Evolutionary conservation across 2,329 filamentous ascomycete genomes (phyloP), one percentile per base, ranked within the genome.

Genomic region (Colletotrichum orchidophilum): DNA sequence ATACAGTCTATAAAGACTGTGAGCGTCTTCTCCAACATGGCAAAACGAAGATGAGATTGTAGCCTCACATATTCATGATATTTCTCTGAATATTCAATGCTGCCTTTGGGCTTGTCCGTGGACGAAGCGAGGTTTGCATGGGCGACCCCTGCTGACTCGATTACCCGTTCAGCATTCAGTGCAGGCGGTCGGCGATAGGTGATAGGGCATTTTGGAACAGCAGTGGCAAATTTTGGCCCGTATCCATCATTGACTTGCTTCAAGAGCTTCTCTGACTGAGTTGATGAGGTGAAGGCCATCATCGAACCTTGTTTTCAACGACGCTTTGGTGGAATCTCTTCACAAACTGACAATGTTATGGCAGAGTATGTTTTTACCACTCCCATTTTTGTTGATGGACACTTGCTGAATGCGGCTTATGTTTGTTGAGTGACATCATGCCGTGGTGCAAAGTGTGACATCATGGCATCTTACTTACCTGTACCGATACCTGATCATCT

Each of bases 1-100:
- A 68, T 2, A 78, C 77, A 3, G 79, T 80, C 76, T 77, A 12
- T 2, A 12, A 1, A 4, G 1, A 49, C 4, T 18, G 21, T 26
- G 8, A 39, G 31, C 7, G 33, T 24, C n/a, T 21, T 7, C 12
- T 15, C 6, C 55, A 42, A 13, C 15, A 8, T 12, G 13, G 9
- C 18, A 9, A 33, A 1, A 5, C 13, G 7, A 21, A 6, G 2
- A n/a, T 31, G 3, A 15, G 3, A 1, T n/a, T n/a, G n/a, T n/a
- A 5, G 11, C 6, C 62, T 70, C n/a, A 70, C 67, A 31, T 70
- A 66, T 27, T 66, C 57, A 1, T 54, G 26, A 11, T 66, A 62
- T 8, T 39, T 61, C 1, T 65, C 35, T 0, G 67, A 66, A 13
- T 66, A 70, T 15, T 57, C 63, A 12, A 55, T 24, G 1, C 67